phyloP scores from a whole-genome alignment of 2,329 filamentous ascomycete species.

The Cryphonectria nitschkei region DNA sequence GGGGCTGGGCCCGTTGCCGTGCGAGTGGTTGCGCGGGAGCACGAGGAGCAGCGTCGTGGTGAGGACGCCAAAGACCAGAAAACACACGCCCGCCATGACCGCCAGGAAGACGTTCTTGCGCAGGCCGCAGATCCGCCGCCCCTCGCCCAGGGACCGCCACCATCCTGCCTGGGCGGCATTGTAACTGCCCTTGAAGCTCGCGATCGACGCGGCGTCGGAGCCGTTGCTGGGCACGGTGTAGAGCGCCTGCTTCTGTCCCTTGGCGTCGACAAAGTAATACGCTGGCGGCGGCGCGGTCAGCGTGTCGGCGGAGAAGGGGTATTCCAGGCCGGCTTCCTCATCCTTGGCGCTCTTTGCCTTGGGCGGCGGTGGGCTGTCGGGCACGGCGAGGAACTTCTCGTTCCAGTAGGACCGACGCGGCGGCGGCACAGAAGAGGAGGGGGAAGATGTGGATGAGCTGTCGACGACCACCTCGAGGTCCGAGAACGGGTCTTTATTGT shows the following conservation, averaged over 20 bases:
- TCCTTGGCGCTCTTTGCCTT: background rate
- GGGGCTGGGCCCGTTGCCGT: background rate
- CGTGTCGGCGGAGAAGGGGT: slow-evolving; percentile 16
- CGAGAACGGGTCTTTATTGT: slow-evolving; percentile 22
- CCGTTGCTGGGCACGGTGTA: slow-evolving; percentile 19
- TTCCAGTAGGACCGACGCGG: slow-evolving; percentile 25
- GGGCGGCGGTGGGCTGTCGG: background rate
- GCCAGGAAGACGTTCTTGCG: slow-evolving; percentile 22
- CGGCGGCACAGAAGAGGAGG: slow-evolving; percentile 1
- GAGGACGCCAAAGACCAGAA: slow-evolving; percentile 20
- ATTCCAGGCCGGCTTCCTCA: slow-evolving; percentile 1
- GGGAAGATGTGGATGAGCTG: background rate
- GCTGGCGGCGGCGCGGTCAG: slow-evolving; percentile 19
- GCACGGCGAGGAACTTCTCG: slow-evolving; percentile 22
- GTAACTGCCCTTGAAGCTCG: slow-evolving; percentile 5
- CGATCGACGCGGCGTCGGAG: slow-evolving; percentile 6
- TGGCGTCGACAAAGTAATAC: slow-evolving; percentile 25
- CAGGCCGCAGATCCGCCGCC: slow-evolving; percentile 18
- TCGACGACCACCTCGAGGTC: slow-evolving; percentile 25
- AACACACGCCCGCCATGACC: slow-evolving; percentile 13
- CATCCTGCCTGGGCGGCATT: background rate
- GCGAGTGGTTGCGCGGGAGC: background rate
- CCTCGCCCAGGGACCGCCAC: slow-evolving; percentile 13
- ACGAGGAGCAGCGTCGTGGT: slow-evolving; percentile 21
- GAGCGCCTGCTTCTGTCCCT: slow-evolving; percentile 22